Base-by-base conservation (phyloP, 2,329 filamentous ascomycete genomes). In the Cytospora mali region DNA sequence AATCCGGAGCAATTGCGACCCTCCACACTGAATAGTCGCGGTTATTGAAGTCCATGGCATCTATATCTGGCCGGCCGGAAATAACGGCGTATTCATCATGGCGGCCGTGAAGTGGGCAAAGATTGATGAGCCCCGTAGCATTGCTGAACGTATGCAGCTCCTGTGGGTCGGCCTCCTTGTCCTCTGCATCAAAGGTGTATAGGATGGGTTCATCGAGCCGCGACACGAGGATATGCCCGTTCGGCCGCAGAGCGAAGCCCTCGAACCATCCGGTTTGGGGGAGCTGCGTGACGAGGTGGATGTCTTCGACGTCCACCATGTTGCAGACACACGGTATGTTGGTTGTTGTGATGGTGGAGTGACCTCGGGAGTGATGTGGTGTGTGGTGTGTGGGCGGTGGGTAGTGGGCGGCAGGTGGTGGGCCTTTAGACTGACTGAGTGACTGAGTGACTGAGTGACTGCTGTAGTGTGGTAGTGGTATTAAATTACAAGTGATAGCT, bases 181-280 rank as follows among this genome's bases (percentile, higher is more conserved):
- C 58, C 29, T 60, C 50, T 28, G 58, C 35, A 14, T 60, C 50
- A 10, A 60, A 60, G 16, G 58, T 60, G 58, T 60, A 60, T 11
- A 60, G 27, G 28, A 49, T 28, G n/a, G 58, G 58, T 29, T 60
- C 58, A 35, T 60, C 58, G 23, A 60, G 50, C 39, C 58, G 58
- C 7, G 58, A 60, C 11, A 60, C 58, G 33, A 60, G 42, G 25
- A 60, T 46, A 28, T 49, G 33, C 25, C 58, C 58, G 18, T 60
- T 60, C 21, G 58, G 50, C 21, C 58, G 50, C 28, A 60, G 28
- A 9, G 58, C 50, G 25, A 60, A 60, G 9, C 58, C 58, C 27
- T 60, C 58, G 39, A 60, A 60, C 58, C 58, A 60, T 28, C 50
- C 58, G 48, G 52, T 60, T 50, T 60, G 58, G 10, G 58, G 58